Evolutionary conservation across 2,329 filamentous ascomycete species (phyloP).

Genomic region (Botryotinia calthae): DNA sequence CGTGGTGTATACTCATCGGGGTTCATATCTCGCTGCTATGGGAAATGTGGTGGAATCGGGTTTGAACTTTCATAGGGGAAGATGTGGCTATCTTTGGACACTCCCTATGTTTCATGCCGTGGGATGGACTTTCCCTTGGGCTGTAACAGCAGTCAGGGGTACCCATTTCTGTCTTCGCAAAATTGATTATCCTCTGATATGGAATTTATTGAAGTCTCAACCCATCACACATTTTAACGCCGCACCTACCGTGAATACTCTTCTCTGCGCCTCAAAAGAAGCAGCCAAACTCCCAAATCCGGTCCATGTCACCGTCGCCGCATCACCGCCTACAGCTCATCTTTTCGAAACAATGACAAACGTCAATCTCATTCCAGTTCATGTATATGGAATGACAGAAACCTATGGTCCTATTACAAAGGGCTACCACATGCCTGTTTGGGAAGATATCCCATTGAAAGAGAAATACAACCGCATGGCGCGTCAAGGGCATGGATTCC

Average conservation of each 20-base stretch:
- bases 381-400: conserved; percentile 86
- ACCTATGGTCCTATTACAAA: conserved; percentile 97
- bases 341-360: conserved; percentile 84
- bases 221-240: conserved; percentile 93
- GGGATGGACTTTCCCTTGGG: conserved; percentile 76
- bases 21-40: conserved; percentile 79
- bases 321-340: conserved; percentile 82
- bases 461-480: conserved; percentile 91
- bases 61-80: conserved; percentile 65
- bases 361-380: conserved; percentile 84
- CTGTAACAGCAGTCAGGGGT: conserved; percentile 88
- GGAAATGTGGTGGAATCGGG: conserved; percentile 88
- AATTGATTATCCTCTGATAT: conserved; percentile 92
- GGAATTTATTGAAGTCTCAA: conserved; percentile 82
- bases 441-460: conserved; percentile 69
- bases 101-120: conserved; percentile 79
- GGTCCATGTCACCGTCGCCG: conserved; percentile 88
- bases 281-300: conserved; percentile 66
- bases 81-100: conserved; percentile 86
- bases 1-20: conserved; percentile 86
- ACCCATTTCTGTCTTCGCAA: conserved; percentile 93
- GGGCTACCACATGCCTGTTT: conserved; percentile 81
- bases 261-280: conserved; percentile 77
- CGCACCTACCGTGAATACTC: conserved; percentile 92
- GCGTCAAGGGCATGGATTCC: conserved; percentile 86